These are phyloP conservation scores for Dictyostelium capitatum DNA, from an alignment of 78 protist genomes.

Conservation along the genomic window DNA sequence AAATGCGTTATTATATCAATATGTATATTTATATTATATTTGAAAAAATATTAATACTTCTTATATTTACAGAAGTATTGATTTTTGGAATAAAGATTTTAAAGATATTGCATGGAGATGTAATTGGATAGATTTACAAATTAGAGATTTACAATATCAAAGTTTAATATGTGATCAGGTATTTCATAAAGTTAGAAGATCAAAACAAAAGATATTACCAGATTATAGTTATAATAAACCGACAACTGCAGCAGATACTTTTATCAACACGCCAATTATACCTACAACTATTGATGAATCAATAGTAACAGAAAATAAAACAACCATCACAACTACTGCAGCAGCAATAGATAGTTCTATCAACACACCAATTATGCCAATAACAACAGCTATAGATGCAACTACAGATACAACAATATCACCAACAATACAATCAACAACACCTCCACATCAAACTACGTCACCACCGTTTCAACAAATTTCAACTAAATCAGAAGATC, in stretches of 20 bases:
- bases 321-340: not conserved
- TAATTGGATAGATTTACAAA: conserved; percentile 67
- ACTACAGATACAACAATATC: no score
- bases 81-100: conserved; percentile 65
- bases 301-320: not conserved
- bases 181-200: conserved; percentile 30
- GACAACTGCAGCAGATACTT: not conserved
- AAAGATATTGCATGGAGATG: conserved; percentile 63
- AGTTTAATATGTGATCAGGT: conserved; percentile 50
- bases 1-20: not conserved
- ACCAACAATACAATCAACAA: no score
- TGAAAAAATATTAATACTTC: no score
- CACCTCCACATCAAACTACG: not conserved
- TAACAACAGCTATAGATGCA: no score
- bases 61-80: conserved; percentile 26
- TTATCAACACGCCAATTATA: no score
- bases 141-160: conserved; percentile 64
- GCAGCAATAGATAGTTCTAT: not conserved
- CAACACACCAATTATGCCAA: not conserved
- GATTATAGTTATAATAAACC: not conserved
- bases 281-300: no score
- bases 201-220: conserved; percentile 27
- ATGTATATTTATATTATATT: not conserved
- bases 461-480: not conserved
- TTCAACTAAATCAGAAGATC: not conserved